Evolutionary conservation across 2,329 filamentous ascomycete species (phyloP), one percentile per base, ranked within the genome.

Genomic region (Colletotrichum salicis): DNA sequence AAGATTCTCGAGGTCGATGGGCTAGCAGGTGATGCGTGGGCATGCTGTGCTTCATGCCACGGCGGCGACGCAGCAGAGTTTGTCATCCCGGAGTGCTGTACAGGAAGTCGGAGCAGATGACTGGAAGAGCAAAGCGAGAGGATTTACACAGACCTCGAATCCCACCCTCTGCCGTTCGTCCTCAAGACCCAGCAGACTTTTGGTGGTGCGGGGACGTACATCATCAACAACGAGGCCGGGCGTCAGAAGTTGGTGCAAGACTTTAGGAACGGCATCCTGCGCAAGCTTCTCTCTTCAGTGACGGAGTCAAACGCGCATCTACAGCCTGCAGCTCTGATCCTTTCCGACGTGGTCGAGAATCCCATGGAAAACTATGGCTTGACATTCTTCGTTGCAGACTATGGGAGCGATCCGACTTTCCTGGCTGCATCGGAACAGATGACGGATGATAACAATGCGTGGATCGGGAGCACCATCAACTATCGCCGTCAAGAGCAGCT

Each of bases 121-220:
- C 63, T 82, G 0, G 52, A 71, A 5, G 70, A 74, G 67, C 76
- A 82, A 61, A 78, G 74, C 51, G 45, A 57, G 13, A 67, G 70
- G 31, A 72, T 82, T n/a, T 73, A 79, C 5, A 64, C 70, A 1
- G 74, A 74, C 19, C 65, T 82, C 15, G 65, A 68, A 22, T 33
- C 55, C 19, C 75, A 77, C 5, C 67, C 71, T 0, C 61, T 81
- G 1, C 81, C 80, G 0, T 83, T 83, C n/a, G 80, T 82, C 2
- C 69, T 82, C 35, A 82, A 82, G 71, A 81, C 77, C 48, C 81
- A 83, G 60, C 80, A 82, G 61, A 80, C 79, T 0, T 81, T 81
- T 68, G 80, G 80, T 4, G 80, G 80, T 4, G 81, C 80, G 3
- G 81, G 81, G 3, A 82, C 80, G 0, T 82, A 78, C 66, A 75